Base-by-base conservation (phyloP, 768 basidiomycete species). In the Trametes cingulata region DNA sequence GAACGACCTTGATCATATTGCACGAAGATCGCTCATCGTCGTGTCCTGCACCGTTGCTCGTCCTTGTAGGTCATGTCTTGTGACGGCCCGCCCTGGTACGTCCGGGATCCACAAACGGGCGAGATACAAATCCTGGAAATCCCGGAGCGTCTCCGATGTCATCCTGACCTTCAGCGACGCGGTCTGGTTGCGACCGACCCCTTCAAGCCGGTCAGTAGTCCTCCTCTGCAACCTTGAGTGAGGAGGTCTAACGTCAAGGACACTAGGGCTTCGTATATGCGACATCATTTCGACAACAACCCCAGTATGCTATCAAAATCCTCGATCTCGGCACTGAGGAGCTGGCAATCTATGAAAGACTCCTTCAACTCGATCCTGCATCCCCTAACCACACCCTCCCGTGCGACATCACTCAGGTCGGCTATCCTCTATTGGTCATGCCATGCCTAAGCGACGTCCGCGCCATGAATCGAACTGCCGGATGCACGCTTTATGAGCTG, bases 351-450 rank as follows among this genome's bases (percentile, higher is more conserved):
- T 43, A 43, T 19, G 20, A 43, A 22, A 22, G 19, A 22, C 42
- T 43, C 0, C 42, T 43, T 1, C 29, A 33, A 10, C 29, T 33
- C 29, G 10, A 33, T 33, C 29, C 29, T 5, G 29, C 29, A 33
- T 10, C 29, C 10, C 29, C 24, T 10, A 53, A 43, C 22, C 52
- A 53, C 27, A 53, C 52, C 0, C 13, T 42, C n/a, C 52, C 52
- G 9, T 53, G 52, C 29, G 52, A 53, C 5, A 36, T 53, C n/a
- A 42, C 41, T 2, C 15, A 19, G 8, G 15, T 2, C 10, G 52
- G 40, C 9, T 40, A 53, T 13, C 52, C 52, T 9, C 9, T 53
- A 27, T 40, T 53, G 40, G 42, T 53, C 40, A 42, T 53, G 52
- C 52, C 40, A 12, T 22, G 17, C 3, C n/a, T 43, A n/a, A 9